These are phyloP conservation scores for Colletotrichum scovillei DNA, from an alignment of 2,329 filamentous ascomycete genomes.

Conservation along the genomic window DNA sequence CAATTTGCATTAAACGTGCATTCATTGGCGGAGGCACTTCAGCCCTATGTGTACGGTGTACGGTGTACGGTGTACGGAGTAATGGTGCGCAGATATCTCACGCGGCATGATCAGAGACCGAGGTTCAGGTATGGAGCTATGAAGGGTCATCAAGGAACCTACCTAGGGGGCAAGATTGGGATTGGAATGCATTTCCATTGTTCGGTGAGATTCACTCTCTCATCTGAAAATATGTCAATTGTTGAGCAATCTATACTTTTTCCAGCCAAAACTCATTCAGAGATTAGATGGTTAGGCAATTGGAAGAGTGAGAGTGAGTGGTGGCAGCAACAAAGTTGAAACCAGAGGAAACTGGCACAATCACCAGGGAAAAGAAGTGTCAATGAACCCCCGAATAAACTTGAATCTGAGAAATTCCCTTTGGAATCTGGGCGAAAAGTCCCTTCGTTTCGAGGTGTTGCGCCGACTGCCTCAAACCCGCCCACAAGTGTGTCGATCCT, in stretches of 20 bases:
- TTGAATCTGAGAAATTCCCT: neutral
- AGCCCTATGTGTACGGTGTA: slow-evolving; percentile 15
- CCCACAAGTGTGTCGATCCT: slow-evolving; percentile 8
- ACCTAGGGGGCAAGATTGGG: too few relatives aligned
- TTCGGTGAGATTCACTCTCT: too few relatives aligned
- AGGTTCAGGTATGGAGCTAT: too few relatives aligned
- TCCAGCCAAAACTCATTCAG: too few relatives aligned
- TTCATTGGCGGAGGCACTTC: slow-evolving; percentile 22
- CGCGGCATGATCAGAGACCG: too few relatives aligned
- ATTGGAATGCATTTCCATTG: neutral
- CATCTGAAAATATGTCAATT: too few relatives aligned
- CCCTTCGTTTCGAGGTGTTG: slow-evolving; percentile 25
- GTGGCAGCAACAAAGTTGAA: neutral
- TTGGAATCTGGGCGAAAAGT: neutral
- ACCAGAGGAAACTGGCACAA: neutral
- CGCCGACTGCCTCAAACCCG: slow-evolving; percentile 21
- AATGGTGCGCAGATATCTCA: too few relatives aligned
- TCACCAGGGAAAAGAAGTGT: neutral
- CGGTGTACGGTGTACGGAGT: too few relatives aligned
- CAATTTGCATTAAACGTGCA: slow-evolving; percentile 13
- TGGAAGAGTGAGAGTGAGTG: neutral
- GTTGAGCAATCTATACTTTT: too few relatives aligned
- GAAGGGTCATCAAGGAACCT: too few relatives aligned
- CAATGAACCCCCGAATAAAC: neutral
- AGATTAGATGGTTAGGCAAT: neutral